A percentile compares a stretch with the other conserved stretches of the same genome.
Conservation (phyloP, 225 moss, liverwort and hornwort species). For the Sphagnum contortum region DNA sequence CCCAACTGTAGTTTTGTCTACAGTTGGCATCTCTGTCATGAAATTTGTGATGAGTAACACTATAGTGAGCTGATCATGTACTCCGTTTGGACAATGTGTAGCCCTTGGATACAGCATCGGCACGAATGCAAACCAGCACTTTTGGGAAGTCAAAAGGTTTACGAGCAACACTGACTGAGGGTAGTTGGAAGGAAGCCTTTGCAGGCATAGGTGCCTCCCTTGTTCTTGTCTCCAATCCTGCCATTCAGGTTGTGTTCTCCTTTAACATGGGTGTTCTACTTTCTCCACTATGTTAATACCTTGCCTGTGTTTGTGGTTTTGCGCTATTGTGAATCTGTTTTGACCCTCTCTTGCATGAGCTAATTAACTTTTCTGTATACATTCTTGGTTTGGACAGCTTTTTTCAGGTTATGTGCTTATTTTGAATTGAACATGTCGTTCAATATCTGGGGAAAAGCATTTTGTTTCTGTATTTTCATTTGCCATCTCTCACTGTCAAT, state of each 20-base stretch:
- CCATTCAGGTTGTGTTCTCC: constrained; percentile 67
- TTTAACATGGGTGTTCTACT: background rate
- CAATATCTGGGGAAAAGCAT: background rate
- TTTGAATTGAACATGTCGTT: no score
- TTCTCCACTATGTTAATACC: background rate
- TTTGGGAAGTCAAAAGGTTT: constrained; percentile 85
- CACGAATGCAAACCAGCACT: constrained; percentile 87
- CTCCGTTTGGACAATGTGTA: constrained; percentile 14
- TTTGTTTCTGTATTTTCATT: background rate
- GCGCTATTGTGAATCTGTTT: no score
- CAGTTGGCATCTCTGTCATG: no score
- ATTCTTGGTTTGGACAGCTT: no score
- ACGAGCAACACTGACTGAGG: constrained; percentile 53
- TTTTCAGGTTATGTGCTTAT: no score
- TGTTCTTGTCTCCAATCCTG: constrained; percentile 74
- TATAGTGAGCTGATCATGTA: no score
- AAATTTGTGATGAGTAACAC: no score
- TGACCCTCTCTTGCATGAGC: no score
- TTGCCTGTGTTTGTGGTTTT: no score
- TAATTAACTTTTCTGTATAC: no score
- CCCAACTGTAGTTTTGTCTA: no score
- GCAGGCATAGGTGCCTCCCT: constrained; percentile 85
- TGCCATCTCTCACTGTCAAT: no score
- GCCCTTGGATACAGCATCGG: constrained; percentile 91
- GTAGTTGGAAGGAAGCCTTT: constrained; percentile 63